A percentile compares a stretch with the other conserved stretches of the same genome.
These are phyloP conservation scores for Penstemon newberryi DNA, from an alignment of 257 asterid species.

Conservation along the genomic window DNA sequence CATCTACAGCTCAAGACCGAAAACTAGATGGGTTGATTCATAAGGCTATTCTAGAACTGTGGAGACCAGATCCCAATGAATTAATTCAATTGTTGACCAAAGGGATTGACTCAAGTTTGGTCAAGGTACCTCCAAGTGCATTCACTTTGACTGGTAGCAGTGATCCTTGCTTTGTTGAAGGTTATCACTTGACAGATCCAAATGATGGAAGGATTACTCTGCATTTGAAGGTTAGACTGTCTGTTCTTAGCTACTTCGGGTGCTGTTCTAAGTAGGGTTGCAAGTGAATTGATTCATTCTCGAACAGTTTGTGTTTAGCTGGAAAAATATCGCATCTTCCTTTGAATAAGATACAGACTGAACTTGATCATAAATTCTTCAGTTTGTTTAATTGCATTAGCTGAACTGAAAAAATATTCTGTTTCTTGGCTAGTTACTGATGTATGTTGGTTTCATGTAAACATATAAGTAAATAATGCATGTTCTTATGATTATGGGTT, in stretches of 20 bases:
- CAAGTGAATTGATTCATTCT: neutral
- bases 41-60: slow-evolving; percentile 83
- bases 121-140: slow-evolving; percentile 81
- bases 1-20: slow-evolving; percentile 89
- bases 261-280: slow-evolving; percentile 8
- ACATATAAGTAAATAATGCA: neutral
- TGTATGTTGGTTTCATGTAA: neutral
- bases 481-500: slow-evolving; percentile 11
- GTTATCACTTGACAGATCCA: slow-evolving; percentile 86
- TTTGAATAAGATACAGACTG: slow-evolving; percentile 12
- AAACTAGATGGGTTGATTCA: slow-evolving; percentile 87
- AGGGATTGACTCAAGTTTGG: slow-evolving; percentile 61
- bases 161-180: slow-evolving; percentile 95
- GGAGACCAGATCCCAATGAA: slow-evolving; percentile 93
- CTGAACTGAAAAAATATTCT: neutral
- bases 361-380: neutral
- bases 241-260: slow-evolving; percentile 24
- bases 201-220: slow-evolving; percentile 83
- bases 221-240: slow-evolving; percentile 69
- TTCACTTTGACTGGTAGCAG: slow-evolving; percentile 83
- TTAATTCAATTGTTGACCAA: slow-evolving; percentile 65
- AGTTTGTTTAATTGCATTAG: neutral
- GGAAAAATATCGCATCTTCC: slow-evolving; percentile 6
- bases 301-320: slow-evolving; percentile 12
- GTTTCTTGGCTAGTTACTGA: slow-evolving; percentile 16